Evolutionary conservation across 805 yeast genomes (phyloP).

Genomic region (Spathaspora arborariae): DNA sequence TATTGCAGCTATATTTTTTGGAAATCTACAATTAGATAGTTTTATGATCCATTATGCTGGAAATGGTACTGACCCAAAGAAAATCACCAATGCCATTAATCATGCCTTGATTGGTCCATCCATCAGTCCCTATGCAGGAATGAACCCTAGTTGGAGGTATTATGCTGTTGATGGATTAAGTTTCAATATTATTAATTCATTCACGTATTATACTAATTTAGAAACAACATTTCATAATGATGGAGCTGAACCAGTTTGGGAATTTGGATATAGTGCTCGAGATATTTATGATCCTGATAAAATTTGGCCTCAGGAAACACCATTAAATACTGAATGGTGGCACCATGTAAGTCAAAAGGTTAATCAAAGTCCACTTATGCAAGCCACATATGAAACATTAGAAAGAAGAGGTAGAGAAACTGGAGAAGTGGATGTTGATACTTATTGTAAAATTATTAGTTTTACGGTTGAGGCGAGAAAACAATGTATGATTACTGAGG

Average conservation of each 20-base stretch:
- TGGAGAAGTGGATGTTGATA: constrained; percentile 21
- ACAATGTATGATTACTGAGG: constrained; percentile 18
- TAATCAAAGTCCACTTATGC: constrained; percentile 25
- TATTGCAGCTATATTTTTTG: constrained; percentile 66
- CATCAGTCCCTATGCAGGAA: constrained; percentile 55
- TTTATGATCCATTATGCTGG: constrained; percentile 55
- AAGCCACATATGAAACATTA: constrained; percentile 5
- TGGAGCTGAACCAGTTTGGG: constrained; percentile 60
- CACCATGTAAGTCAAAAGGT: constrained; percentile 23
- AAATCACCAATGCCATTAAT: constrained; percentile 43
- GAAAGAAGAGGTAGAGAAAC: constrained; percentile 44
- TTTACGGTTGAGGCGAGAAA: constrained; percentile 18
- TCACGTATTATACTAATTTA: constrained; percentile 56
- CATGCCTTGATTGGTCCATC: constrained; percentile 67
- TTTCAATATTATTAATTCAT: constrained; percentile 57
- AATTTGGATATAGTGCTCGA: constrained; percentile 61
- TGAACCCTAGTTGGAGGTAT: constrained; percentile 72
- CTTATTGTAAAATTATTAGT: constrained; percentile 17
- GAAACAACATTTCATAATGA: constrained; percentile 53
- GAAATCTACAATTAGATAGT: constrained; percentile 70
- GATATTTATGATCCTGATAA: constrained; percentile 47
- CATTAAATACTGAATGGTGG: constrained; percentile 71
- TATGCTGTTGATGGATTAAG: constrained; percentile 62
- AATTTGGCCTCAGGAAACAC: constrained; percentile 55
- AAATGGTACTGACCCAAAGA: constrained; percentile 29